Evolutionary conservation across 31 red algal genomes (phyloP).

Genomic region (Odonthalia washingtoniensis): DNA sequence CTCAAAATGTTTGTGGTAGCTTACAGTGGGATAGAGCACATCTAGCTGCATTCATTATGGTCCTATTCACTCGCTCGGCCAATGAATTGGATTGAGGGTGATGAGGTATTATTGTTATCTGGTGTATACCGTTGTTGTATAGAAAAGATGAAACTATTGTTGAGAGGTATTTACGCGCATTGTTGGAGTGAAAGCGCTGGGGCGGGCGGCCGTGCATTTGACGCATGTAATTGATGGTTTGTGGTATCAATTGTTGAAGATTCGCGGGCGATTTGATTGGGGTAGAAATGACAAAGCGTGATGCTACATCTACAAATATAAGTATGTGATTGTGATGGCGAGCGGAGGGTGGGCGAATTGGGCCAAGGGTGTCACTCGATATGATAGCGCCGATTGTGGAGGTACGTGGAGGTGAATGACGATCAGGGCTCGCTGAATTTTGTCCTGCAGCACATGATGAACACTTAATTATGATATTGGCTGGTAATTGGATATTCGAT

Average conservation of each 20-base stretch:
- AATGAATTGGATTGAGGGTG: no score
- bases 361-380: background rate
- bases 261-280: background rate
- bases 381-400: background rate
- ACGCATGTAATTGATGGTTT: background rate
- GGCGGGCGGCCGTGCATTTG: background rate
- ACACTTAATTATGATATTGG: background rate
- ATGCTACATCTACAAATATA: background rate
- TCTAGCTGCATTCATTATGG: no score
- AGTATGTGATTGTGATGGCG: background rate
- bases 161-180: background rate
- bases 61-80: no score
- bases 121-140: no score
- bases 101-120: no score
- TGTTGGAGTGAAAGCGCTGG: background rate
- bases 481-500: background rate
- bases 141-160: background rate
- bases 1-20: no score
- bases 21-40: no score
- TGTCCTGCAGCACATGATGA: background rate
- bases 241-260: background rate
- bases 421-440: background rate
- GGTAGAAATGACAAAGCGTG: background rate
- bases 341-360: no score
- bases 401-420: background rate